Conservation (phyloP, 768 basidiomycete species). For the Kwoniella shandongensis region DNA sequence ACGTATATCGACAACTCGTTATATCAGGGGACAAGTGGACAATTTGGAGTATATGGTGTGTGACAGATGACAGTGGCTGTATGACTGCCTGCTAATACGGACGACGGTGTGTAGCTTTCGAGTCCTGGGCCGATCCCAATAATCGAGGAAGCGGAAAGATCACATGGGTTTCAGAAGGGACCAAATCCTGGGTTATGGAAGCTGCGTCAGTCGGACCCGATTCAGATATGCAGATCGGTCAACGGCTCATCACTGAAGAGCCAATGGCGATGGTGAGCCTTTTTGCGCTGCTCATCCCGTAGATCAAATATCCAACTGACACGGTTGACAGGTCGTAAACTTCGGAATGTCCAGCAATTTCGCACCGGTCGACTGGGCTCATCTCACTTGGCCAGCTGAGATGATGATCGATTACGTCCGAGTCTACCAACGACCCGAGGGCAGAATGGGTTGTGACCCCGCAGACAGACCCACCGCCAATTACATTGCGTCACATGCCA, state of each 20-base stretch:
- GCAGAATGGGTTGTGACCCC: constrained; percentile 75
- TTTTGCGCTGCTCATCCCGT: neutral
- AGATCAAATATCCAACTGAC: neutral
- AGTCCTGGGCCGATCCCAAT: constrained; percentile 75
- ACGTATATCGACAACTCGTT: constrained; percentile 24
- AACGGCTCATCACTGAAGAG: constrained; percentile 77
- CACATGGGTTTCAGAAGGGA: constrained; percentile 73
- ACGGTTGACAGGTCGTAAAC: constrained; percentile 62
- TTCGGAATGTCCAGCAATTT: constrained; percentile 54
- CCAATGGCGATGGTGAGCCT: constrained; percentile 67
- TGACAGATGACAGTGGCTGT: constrained; percentile 22
- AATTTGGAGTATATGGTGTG: constrained; percentile 36
- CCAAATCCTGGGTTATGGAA: constrained; percentile 70
- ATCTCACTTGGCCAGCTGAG: constrained; percentile 72
- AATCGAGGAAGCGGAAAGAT: constrained; percentile 70
- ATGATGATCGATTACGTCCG: constrained; percentile 85
- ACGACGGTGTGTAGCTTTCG: constrained; percentile 67
- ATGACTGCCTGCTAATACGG: constrained; percentile 54
- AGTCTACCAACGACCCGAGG: constrained; percentile 66
- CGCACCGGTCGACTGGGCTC: constrained; percentile 52
- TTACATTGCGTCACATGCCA: constrained; percentile 62
- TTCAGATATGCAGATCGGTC: constrained; percentile 60
- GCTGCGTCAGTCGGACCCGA: constrained; percentile 70
- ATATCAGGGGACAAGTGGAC: constrained; percentile 23
- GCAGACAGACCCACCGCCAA: constrained; percentile 70